A percentile compares a stretch with the other conserved stretches of the same genome.
Conservation (phyloP, 1,139 yeast genomes). For the Kodamaea plutei region DNA sequence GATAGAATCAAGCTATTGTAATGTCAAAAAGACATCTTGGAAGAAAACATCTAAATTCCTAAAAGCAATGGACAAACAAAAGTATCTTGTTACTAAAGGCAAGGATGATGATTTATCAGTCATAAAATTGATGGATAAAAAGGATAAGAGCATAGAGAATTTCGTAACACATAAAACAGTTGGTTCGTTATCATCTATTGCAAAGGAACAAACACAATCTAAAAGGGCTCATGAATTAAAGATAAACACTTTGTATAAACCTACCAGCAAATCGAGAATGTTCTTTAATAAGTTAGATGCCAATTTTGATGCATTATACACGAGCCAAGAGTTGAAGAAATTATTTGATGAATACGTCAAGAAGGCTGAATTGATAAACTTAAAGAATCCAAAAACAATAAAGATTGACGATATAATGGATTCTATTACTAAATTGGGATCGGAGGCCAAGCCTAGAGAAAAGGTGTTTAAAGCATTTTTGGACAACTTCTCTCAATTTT, state of each 20-base stretch:
- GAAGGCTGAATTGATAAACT: conserved; percentile 42
- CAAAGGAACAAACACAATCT: conserved; percentile 17
- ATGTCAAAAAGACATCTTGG: conserved; percentile 82
- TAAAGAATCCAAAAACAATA: conserved; percentile 46
- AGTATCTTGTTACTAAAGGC: conserved; percentile 63
- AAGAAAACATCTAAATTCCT: conserved; percentile 82
- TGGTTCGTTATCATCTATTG: conserved; percentile 18
- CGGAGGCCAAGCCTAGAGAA: conserved; percentile 43
- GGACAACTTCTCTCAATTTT: conserved; percentile 53
- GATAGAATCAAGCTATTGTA: conserved; percentile 48
- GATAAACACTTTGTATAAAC: conserved; percentile 47
- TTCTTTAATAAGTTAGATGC: conserved; percentile 46
- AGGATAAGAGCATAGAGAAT: conserved; percentile 45
- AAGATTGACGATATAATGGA: conserved; percentile 46
- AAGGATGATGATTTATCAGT: conserved; percentile 71
- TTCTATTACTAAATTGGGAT: conserved; percentile 22
- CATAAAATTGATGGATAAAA: conserved; percentile 43
- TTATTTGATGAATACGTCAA: conserved; percentile 55
- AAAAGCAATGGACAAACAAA: conserved; percentile 78
- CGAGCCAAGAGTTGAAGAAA: conserved; percentile 49
- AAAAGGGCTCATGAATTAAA: conserved; percentile 27
- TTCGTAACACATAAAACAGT: conserved; percentile 61
- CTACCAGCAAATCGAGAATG: conserved; percentile 46
- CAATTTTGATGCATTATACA: conserved; percentile 40
- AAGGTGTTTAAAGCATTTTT: conserved; percentile 48